phyloP scores from a whole-genome alignment of 352 stramenopile species.

The Pythium phragmiticola region DNA sequence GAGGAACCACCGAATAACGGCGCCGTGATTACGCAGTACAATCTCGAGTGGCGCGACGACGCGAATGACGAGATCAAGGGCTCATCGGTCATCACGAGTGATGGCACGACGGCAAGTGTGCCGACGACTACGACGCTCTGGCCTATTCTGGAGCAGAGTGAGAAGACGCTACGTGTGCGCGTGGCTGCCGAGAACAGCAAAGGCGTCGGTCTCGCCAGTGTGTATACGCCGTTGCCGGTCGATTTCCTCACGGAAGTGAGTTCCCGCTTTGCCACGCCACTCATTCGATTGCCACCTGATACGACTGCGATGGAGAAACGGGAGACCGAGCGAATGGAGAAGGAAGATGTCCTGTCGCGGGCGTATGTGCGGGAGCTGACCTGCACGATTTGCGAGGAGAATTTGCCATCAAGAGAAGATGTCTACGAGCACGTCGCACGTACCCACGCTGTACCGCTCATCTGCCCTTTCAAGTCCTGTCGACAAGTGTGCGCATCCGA shows the following conservation, averaged over 20 bases:
- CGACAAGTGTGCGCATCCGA: slow-evolving; percentile 68
- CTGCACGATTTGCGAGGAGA: slow-evolving; percentile 49
- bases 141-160: slow-evolving; percentile 48
- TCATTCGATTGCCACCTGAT: slow-evolving; percentile 40
- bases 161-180: slow-evolving; percentile 48
- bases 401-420: slow-evolving; percentile 11
- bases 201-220: slow-evolving; percentile 52
- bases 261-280: slow-evolving; percentile 42
- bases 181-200: slow-evolving; percentile 65
- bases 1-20: slow-evolving; percentile 65
- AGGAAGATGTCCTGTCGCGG: slow-evolving; percentile 35
- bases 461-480: slow-evolving; percentile 76
- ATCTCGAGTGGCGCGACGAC: slow-evolving; percentile 61
- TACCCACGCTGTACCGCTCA: slow-evolving; percentile 52
- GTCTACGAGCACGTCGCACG: slow-evolving; percentile 67
- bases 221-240: slow-evolving; percentile 49
- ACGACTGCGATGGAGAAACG: slow-evolving; percentile 38
- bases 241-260: slow-evolving; percentile 58
- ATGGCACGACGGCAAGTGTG: not conserved
- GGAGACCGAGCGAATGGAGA: slow-evolving; percentile 39
- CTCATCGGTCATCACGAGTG: slow-evolving; percentile 16
- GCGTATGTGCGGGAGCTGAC: slow-evolving; percentile 39
- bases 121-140: slow-evolving; percentile 56
- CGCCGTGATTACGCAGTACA: slow-evolving; percentile 56
- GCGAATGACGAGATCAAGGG: slow-evolving; percentile 17